A percentile compares a stretch with the other conserved stretches of the same genome.
These are phyloP conservation scores for Pythium apleroticum DNA, from an alignment of 352 stramenopile genomes.

Conservation along the genomic window DNA sequence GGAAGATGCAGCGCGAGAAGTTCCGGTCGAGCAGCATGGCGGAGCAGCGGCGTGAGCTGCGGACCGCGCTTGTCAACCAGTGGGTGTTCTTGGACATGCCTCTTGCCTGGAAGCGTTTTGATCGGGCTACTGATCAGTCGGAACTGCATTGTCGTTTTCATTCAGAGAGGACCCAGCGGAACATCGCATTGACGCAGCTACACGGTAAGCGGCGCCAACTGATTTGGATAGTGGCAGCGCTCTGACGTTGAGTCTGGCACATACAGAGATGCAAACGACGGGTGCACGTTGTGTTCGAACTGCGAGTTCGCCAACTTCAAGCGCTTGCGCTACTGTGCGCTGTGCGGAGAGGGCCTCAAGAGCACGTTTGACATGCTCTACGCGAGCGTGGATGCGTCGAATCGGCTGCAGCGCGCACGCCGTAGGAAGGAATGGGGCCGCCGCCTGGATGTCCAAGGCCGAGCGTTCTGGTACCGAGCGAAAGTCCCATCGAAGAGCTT, in stretches of 20 bases:
- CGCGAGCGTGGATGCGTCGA: slow-evolving; percentile 1
- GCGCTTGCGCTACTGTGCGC: slow-evolving; percentile 38
- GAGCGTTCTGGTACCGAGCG: slow-evolving; percentile 28
- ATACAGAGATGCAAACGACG: slow-evolving; percentile 38
- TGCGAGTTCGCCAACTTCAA: slow-evolving; percentile 52
- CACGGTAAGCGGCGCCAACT: slow-evolving; percentile 20
- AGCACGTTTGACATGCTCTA: slow-evolving; percentile 29
- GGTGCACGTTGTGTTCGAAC: slow-evolving; percentile 30
- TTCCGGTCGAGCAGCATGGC: slow-evolving; percentile 10
- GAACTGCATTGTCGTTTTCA: not conserved
- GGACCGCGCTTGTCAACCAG: slow-evolving; percentile 36
- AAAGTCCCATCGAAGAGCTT: slow-evolving; percentile 18
- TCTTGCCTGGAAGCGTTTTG: slow-evolving; percentile 10
- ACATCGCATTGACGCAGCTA: slow-evolving; percentile 49
- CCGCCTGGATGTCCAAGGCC: slow-evolving; percentile 22
- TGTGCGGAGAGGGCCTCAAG: slow-evolving; percentile 34
- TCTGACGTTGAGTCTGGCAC: not conserved
- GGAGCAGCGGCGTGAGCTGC: slow-evolving; percentile 18
- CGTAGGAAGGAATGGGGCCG: slow-evolving; percentile 35
- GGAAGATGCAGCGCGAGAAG: slow-evolving; percentile 27
- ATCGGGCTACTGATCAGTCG: not conserved
- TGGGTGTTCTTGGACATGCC: slow-evolving; percentile 4
- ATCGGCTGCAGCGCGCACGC: slow-evolving; percentile 12
- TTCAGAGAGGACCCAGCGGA: slow-evolving; percentile 27
- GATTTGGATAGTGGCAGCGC: not conserved